Conservation (phyloP, 495 filamentous ascomycete species). For the Penicillium desertorum region DNA sequence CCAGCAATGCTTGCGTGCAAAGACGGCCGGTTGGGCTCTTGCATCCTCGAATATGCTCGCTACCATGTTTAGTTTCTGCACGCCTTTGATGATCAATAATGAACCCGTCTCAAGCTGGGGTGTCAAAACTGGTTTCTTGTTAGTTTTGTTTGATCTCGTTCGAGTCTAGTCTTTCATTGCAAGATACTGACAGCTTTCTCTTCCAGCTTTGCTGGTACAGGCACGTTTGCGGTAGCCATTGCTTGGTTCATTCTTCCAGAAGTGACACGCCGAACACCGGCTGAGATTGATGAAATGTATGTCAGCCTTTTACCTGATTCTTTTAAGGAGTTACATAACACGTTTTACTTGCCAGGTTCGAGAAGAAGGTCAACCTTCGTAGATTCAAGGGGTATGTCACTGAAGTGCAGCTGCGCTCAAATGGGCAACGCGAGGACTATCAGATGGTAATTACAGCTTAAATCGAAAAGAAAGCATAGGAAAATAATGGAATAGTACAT, state of each 20-base stretch:
- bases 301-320: background rate
- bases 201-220: slow-evolving; percentile 34
- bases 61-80: slow-evolving; percentile 48
- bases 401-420: slow-evolving; percentile 28
- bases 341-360: slow-evolving; percentile 24
- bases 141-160: background rate
- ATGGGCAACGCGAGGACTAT: slow-evolving; percentile 12
- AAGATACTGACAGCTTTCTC: background rate
- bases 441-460: slow-evolving; percentile 5
- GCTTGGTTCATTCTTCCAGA: slow-evolving; percentile 45
- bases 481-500: background rate
- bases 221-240: slow-evolving; percentile 30
- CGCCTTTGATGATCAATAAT: slow-evolving; percentile 45
- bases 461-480: background rate
- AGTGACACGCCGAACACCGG: slow-evolving; percentile 36
- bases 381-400: slow-evolving; percentile 36
- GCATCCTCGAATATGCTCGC: slow-evolving; percentile 38
- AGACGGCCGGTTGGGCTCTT: slow-evolving; percentile 39
- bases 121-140: slow-evolving; percentile 47
- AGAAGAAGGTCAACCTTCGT: slow-evolving; percentile 35
- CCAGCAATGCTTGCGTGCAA: slow-evolving; percentile 40
- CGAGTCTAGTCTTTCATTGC: background rate
- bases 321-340: background rate
- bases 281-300: slow-evolving; percentile 43
- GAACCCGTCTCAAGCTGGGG: slow-evolving; percentile 33